Conservation (phyloP, 192 early-diverging fungal genomes). For the Phlyctochytrium bullatum region DNA sequence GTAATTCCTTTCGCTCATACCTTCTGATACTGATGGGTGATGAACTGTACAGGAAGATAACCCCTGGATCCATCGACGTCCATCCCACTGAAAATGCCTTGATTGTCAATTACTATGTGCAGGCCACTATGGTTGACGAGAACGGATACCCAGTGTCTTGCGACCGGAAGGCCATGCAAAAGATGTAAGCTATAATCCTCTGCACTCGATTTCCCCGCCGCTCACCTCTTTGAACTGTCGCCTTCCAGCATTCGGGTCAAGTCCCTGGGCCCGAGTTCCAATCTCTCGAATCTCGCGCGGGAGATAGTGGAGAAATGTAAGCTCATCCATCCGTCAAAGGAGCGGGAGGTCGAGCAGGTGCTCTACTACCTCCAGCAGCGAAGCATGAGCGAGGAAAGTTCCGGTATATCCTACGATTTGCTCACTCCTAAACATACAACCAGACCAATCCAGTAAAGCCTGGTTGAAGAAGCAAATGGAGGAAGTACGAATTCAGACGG, state of each 20-base stretch:
- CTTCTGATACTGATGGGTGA: not conserved
- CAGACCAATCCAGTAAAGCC: slow-evolving; percentile 6
- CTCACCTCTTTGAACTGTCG: not conserved
- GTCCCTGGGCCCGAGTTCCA: slow-evolving; percentile 22
- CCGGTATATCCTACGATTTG: slow-evolving; percentile 6
- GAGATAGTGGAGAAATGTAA: slow-evolving; percentile 55
- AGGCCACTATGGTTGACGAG: slow-evolving; percentile 40
- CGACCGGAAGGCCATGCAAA: slow-evolving; percentile 45
- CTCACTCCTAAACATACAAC: not conserved
- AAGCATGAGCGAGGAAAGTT: slow-evolving; percentile 5
- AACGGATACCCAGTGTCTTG: slow-evolving; percentile 38
- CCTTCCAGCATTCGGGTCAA: slow-evolving; percentile 38
- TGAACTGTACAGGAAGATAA: slow-evolving; percentile 42
- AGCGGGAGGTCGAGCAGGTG: slow-evolving; percentile 37
- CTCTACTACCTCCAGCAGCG: slow-evolving; percentile 41
- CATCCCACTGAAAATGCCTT: slow-evolving; percentile 51
- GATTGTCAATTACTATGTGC: slow-evolving; percentile 49
- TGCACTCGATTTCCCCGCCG: not conserved
- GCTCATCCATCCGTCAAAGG: slow-evolving; percentile 43
- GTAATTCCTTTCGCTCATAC: not conserved
- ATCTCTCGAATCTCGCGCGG: slow-evolving; percentile 34
- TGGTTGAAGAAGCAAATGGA: slow-evolving; percentile 5
- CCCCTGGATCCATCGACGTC: slow-evolving; percentile 45
- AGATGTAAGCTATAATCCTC: slow-evolving; percentile 30
- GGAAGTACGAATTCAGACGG: slow-evolving; percentile 14